A percentile compares a stretch with the other conserved stretches of the same genome.
Conservation (phyloP, 179 eudicot genomes). For the Amaranthus tricolor region DNA sequence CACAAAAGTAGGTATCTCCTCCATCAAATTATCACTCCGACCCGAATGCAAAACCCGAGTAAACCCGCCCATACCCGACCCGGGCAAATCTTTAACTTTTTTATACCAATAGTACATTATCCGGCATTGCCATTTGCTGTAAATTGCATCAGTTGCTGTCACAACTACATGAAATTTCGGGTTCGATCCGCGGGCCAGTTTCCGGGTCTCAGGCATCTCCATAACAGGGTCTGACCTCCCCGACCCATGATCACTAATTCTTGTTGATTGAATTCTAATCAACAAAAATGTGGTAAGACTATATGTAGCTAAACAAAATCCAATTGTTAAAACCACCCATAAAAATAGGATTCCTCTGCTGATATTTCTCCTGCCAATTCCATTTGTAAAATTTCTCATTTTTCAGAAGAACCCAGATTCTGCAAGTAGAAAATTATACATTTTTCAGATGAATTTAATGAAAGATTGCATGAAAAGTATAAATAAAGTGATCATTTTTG, state of each 20-base stretch:
- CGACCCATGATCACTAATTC: conserved; percentile 9
- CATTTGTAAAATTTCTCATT: conserved; percentile 18
- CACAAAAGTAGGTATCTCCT: conserved; percentile 66
- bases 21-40: conserved; percentile 48
- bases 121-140: conserved; percentile 71
- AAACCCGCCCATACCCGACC: conserved; percentile 72
- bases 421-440: neutral
- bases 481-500: neutral
- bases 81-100: conserved; percentile 43
- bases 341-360: conserved; percentile 39
- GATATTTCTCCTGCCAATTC: conserved; percentile 34
- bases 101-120: conserved; percentile 76
- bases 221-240: conserved; percentile 41
- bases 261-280: conserved; percentile 16
- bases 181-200: conserved; percentile 16
- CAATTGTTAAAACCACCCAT: conserved; percentile 40
- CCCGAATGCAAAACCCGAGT: conserved; percentile 74
- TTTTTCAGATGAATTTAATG: neutral
- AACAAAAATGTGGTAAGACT: conserved; percentile 33
- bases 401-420: neutral
- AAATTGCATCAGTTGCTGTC: conserved; percentile 53
- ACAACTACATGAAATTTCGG: conserved; percentile 53
- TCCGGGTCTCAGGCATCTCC: conserved; percentile 40
- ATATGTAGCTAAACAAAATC: conserved; percentile 50
- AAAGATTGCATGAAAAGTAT: neutral